A percentile compares a stretch with the other conserved stretches of the same genome.
These are phyloP conservation scores for Amylostereum chailletii DNA, from an alignment of 1,284 basidiomycete genomes.

Conservation along the genomic window DNA sequence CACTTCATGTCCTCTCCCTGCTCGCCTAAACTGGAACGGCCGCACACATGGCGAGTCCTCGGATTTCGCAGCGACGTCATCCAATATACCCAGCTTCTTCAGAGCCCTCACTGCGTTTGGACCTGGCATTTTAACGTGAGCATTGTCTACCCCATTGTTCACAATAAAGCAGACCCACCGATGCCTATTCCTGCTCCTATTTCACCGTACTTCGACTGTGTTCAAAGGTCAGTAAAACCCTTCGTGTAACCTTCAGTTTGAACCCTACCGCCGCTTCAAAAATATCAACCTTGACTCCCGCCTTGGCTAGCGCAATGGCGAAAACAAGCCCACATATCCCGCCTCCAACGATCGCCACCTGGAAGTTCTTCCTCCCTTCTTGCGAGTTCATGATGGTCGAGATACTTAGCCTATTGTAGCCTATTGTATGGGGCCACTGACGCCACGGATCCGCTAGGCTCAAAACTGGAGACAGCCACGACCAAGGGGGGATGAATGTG, in stretches of 20 bases:
- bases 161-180: conserved; percentile 20
- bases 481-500: too few species aligned
- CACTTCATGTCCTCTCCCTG: conserved; percentile 28
- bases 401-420: too few species aligned
- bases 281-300: conserved; percentile 11
- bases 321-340: conserved; percentile 13
- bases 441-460: too few species aligned
- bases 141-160: background rate
- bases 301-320: conserved; percentile 11
- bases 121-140: conserved; percentile 21
- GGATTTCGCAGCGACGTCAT: conserved; percentile 27
- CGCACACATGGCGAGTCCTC: conserved; percentile 25
- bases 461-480: too few species aligned
- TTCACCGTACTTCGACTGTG: conserved; percentile 33
- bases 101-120: conserved; percentile 40
- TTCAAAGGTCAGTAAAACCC: conserved; percentile 14
- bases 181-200: conserved; percentile 44
- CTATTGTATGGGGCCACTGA: too few species aligned
- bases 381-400: too few species aligned
- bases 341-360: conserved; percentile 14
- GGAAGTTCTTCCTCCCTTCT: conserved; percentile 7
- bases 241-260: background rate
- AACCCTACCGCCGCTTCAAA: conserved; percentile 14
- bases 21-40: conserved; percentile 32
- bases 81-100: conserved; percentile 31